Percentiles rank a stretch among this genome's conserved stretches.
Evolutionary conservation across 78 protist genomes (phyloP).

Genomic region (Goniomonas avonlea): DNA sequence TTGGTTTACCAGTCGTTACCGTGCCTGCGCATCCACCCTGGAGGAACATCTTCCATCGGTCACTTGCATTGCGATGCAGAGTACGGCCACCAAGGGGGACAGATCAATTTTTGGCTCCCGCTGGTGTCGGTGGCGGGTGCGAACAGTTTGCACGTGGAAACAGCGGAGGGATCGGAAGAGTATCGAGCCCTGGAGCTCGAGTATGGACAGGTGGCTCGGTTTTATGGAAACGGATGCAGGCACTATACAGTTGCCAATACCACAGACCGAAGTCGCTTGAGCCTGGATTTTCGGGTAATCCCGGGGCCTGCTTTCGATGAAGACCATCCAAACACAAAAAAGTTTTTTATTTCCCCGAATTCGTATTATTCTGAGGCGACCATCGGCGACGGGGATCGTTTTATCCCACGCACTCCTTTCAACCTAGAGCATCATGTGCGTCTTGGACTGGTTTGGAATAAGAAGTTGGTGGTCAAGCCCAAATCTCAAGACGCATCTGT

Average conservation of each 20-base stretch:
- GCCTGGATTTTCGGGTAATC: conserved; percentile 12
- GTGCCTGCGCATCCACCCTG: not conserved
- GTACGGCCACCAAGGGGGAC: too few relatives aligned
- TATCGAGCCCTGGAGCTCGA: not conserved
- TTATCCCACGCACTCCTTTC: too few relatives aligned
- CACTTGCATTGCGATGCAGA: not conserved
- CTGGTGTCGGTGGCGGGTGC: not conserved
- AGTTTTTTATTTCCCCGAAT: too few relatives aligned
- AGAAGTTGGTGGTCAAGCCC: too few relatives aligned
- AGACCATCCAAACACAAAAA: too few relatives aligned
- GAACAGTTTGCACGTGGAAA: not conserved
- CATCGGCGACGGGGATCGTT: too few relatives aligned
- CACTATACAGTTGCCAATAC: conserved; percentile 4
- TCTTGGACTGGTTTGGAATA: too few relatives aligned
- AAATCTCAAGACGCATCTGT: too few relatives aligned
- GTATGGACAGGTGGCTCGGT: not conserved
- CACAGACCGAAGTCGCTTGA: conserved; percentile 1
- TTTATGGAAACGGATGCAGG: not conserved
- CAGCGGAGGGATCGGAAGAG: not conserved
- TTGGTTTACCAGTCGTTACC: not conserved
- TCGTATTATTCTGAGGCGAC: too few relatives aligned
- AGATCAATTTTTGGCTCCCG: conserved; percentile 13
- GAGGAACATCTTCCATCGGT: not conserved
- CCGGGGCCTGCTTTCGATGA: too few relatives aligned
- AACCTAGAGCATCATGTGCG: too few relatives aligned